Conservation (phyloP, 441 rosid genomes). For the Bocquillonia castaneifolia region DNA sequence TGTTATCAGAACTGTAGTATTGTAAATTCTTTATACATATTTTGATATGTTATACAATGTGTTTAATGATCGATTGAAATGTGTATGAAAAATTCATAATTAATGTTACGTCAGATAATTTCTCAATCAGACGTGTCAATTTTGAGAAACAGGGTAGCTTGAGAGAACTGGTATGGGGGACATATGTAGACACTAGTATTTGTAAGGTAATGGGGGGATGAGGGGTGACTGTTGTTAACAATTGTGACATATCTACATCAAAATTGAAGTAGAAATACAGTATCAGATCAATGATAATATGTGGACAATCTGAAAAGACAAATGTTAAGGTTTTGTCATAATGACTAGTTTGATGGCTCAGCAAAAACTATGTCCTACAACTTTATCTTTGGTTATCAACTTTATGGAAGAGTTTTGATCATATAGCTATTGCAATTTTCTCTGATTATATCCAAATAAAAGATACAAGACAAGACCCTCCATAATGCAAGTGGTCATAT, state of each 20-base stretch:
- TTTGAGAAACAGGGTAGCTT: slow-evolving; percentile 16
- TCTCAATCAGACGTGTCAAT: slow-evolving; percentile 14
- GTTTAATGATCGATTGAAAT: no score
- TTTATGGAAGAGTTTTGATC: slow-evolving; percentile 32
- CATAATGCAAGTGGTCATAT: slow-evolving; percentile 34
- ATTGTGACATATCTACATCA: slow-evolving; percentile 23
- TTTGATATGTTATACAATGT: no score
- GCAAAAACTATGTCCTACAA: slow-evolving; percentile 43
- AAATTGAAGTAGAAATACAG: slow-evolving; percentile 21
- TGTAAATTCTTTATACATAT: no score
- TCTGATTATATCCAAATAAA: slow-evolving; percentile 43
- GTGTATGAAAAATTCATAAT: no score
- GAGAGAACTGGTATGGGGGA: slow-evolving; percentile 16
- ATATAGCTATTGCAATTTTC: slow-evolving; percentile 29
- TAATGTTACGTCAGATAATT: neutral
- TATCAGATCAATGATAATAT: slow-evolving; percentile 26
- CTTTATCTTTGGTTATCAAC: slow-evolving; percentile 34
- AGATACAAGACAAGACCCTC: slow-evolving; percentile 40
- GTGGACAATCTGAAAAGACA: slow-evolving; percentile 89
- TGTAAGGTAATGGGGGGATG: neutral
- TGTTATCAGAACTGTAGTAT: no score
- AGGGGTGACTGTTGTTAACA: neutral
- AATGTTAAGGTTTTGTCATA: slow-evolving; percentile 91
- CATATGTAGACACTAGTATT: neutral
- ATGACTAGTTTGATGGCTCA: slow-evolving; percentile 52